phyloP scores from a whole-genome alignment of 108 stramenopile genomes.

The Aurantiochytrium sp. region DNA sequence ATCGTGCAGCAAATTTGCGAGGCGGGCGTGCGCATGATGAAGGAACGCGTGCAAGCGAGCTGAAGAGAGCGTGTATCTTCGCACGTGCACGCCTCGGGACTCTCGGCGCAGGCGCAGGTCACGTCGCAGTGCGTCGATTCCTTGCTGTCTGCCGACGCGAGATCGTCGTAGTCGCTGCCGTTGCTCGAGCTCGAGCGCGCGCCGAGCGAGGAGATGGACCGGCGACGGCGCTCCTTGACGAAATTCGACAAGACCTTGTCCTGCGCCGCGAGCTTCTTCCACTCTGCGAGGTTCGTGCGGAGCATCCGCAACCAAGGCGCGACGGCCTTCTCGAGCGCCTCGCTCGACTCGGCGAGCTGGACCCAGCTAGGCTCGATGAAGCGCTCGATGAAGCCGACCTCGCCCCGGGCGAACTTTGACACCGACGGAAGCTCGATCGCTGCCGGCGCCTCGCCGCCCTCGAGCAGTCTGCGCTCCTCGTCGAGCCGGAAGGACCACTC shows the following conservation, averaged over 20 bases:
- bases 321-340: neutral
- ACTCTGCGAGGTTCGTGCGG: neutral
- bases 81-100: neutral
- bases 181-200: too few relatives aligned
- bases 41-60: neutral
- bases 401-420: neutral
- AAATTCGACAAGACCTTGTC: neutral
- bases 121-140: neutral
- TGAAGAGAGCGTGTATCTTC: neutral
- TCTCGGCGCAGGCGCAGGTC: neutral
- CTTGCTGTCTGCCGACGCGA: neutral
- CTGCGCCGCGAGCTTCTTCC: neutral
- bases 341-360: neutral
- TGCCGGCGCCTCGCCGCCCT: neutral
- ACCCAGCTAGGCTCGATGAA: neutral
- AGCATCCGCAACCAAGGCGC: neutral
- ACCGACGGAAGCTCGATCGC: neutral
- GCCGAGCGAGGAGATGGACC: neutral
- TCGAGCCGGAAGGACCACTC: neutral
- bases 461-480: neutral
- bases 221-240: neutral
- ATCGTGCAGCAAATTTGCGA: neutral
- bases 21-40: neutral
- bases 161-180: neutral
- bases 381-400: neutral